Conservation (phyloP, 371 early-diverging fungal genomes). For the Mucor sp. region DNA sequence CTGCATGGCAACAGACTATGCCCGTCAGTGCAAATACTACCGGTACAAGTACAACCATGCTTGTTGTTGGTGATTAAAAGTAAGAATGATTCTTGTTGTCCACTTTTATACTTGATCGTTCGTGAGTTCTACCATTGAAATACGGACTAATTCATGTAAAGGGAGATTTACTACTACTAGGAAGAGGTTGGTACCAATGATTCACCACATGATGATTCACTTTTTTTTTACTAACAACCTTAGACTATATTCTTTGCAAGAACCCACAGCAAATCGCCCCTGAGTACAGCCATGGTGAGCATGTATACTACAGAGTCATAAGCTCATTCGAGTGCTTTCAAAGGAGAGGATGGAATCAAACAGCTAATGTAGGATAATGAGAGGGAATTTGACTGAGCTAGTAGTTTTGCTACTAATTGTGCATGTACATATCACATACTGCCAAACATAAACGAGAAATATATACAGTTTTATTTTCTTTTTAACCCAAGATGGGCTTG, state of each 20-base stretch:
- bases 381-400: background rate
- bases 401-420: background rate
- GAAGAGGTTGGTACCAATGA: background rate
- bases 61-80: background rate
- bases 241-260: background rate
- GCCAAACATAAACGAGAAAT: background rate
- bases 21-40: no score
- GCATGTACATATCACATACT: background rate
- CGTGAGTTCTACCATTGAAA: background rate
- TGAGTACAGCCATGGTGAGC: background rate
- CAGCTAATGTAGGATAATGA: background rate
- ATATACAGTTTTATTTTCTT: background rate
- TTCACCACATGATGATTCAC: background rate
- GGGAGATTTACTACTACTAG: background rate
- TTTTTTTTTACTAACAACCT: background rate
- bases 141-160: background rate
- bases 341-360: background rate
- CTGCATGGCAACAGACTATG: background rate
- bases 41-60: background rate
- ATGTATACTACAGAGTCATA: background rate
- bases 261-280: background rate
- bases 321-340: background rate
- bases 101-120: background rate
- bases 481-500: constrained; percentile 44
- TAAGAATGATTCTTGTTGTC: background rate